Base-by-base conservation (phyloP, 257 asterid species). In the Ajuga chamaepitys region DNA sequence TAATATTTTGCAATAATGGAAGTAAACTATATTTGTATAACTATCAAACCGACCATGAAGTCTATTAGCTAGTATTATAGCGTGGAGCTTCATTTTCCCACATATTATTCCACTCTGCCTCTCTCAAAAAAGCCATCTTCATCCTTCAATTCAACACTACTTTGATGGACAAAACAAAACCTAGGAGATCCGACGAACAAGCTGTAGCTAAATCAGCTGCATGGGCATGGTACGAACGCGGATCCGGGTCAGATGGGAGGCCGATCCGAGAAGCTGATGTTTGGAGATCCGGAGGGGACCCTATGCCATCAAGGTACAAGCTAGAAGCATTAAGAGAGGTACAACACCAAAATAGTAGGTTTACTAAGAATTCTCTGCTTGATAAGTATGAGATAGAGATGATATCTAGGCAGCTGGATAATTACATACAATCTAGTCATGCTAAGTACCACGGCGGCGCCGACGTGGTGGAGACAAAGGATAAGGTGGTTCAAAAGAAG, bases 211-310 rank as follows among this genome's bases (percentile, higher is more conserved):
- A 86, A 63, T 81, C 91, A 0, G 81, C 88, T 26, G 86, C 88
- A 65, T 84, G 85, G 85, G 83, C 88, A 8, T 78, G 89, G 89
- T 72, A 73, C 42, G 77, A 79, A 21, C 92, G 61, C 32, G 89
- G 89, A 16, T 85, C 89, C 26, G 81, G 79, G 20, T 67, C 82
- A 17, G 83, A 79, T 2, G 66, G 66, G 18, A 45, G 73, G 9
- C 38, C 79, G 2, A 12, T 70, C 32, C 74, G 72, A 0, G 88
- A 87, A 67, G 58, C 21, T 34, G 85, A 83, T 24, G 73, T 48
- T 20, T 37, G 80, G 69, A 67, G 62, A 30, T 26, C 65, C 3
- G 63, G 71, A 51, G 50, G 8, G n/a, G 60, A 65, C 20, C 81
- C 77, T 1, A 78, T 58, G 50, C 78, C 88, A 22, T 78, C 92